Percentiles rank a stretch among this genome's conserved stretches.
Evolutionary conservation across 2,329 filamentous ascomycete species (phyloP).

Genomic region (Penicillium sp.): DNA sequence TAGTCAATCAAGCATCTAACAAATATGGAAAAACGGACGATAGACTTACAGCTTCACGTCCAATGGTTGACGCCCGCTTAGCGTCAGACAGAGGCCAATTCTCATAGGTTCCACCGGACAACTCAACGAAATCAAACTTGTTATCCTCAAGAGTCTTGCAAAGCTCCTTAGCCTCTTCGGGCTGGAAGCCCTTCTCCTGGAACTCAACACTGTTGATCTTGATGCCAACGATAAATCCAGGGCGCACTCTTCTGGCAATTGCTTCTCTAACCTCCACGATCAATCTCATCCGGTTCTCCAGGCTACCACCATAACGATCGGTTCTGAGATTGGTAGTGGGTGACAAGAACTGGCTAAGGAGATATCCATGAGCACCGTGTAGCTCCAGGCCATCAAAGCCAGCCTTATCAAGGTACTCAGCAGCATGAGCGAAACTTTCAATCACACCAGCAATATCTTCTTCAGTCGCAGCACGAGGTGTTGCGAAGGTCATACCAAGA

Average conservation of each 20-base stretch:
- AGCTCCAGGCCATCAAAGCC: conserved; percentile 57
- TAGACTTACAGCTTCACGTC: conserved; percentile 48
- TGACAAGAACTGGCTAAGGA: conserved; percentile 58
- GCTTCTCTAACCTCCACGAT: conserved; percentile 46
- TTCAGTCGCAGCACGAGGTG: conserved; percentile 23
- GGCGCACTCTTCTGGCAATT: conserved; percentile 42
- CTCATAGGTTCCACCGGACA: conserved; percentile 63
- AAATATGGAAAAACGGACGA: background rate
- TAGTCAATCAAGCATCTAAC: background rate
- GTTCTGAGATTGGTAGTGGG: conserved; percentile 57
- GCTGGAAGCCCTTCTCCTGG: conserved; percentile 45
- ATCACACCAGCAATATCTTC: conserved; percentile 53
- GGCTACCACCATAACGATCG: conserved; percentile 65
- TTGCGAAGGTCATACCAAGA: conserved; percentile 29
- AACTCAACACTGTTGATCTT: conserved; percentile 63
- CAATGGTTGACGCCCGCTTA: conserved; percentile 55
- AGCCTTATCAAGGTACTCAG: conserved; percentile 62
- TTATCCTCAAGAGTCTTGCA: conserved; percentile 33
- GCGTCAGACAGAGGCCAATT: conserved; percentile 50
- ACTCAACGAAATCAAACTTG: conserved; percentile 53
- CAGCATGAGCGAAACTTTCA: conserved; percentile 48
- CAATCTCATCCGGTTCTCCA: conserved; percentile 66
- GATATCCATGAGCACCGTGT: conserved; percentile 60
- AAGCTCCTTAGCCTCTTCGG: conserved; percentile 52
- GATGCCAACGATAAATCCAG: conserved; percentile 52